Base-by-base conservation (phyloP, 2,329 filamentous ascomycete species). In the Scedosporium aurantiacum region DNA sequence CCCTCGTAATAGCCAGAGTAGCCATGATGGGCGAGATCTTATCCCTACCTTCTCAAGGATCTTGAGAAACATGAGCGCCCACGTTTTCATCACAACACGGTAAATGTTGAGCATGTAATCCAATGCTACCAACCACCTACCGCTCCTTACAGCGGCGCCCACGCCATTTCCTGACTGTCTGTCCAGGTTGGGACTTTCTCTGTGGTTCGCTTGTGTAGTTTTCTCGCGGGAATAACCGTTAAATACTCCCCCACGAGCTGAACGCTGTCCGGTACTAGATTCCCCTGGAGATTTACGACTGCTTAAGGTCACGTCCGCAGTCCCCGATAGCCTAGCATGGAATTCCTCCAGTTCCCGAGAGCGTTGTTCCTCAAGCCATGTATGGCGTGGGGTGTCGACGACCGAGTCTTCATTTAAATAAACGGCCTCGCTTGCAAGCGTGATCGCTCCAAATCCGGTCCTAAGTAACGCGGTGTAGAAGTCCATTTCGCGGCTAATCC, bases 381-480 rank as follows among this genome's bases (percentile, higher is more conserved):
- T 97, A 74, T 86, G 86, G 41, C 82, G 78, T 65, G 86, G 85
- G 2, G 96, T 78, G 63, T 84, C 86, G 59, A 97, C 85, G 1
- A 81, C 81, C 47, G 84, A 84, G 55, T 93, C 93, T 72, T 97
- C 93, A 64, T 97, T 96, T 10, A 99, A 78, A 69, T 96, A 97
- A 0, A 97, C 94, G 3, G 93, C 93, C 73, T 97, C 92, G 67
- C 91, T 96, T 0, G 94, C 94, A 72, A 95, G 93, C 0, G 91
- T 96, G 63, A 97, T 84, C 12, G 93, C 86, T 10, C 86, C 87
- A 69, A 97, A 97, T 0, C 94, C 94, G 41, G 91, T 84, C 63
- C 92, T 87, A 2, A 97, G 79, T 4, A 97, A 78, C 0, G 91
- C 89, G 0, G 91, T 96, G 71, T 97, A 99, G 70, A 97, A 97